These are phyloP conservation scores for Dysphania ambrosioides DNA, from an alignment of 148 eudicot species.

Conservation along the genomic window DNA sequence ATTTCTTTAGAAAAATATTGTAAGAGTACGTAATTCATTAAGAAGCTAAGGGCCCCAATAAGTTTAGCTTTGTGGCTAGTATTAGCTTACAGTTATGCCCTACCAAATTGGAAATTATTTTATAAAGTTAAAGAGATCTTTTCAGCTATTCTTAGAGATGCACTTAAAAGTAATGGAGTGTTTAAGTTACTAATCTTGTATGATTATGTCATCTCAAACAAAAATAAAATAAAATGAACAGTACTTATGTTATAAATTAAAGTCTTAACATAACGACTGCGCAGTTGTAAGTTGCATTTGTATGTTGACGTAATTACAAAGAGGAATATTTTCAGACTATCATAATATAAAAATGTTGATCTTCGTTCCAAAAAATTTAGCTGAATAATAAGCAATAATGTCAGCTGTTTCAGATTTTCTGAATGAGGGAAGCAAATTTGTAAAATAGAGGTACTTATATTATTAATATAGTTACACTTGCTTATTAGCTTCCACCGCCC, in stretches of 20 bases:
- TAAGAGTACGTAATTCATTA: not conserved
- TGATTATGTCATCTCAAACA: constrained; percentile 3
- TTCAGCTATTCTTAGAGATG: constrained; percentile 26
- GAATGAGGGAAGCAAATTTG: not conserved
- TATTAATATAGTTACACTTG: not conserved
- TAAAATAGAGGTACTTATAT: not conserved
- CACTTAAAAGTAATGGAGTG: constrained; percentile 16
- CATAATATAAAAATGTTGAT: not conserved
- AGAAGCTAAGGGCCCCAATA: constrained; percentile 7
- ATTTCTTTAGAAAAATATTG: not conserved
- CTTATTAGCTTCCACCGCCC: constrained; percentile 5
- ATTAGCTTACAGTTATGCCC: constrained; percentile 11
- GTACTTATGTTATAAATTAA: not conserved
- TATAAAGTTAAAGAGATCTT: constrained; percentile 19
- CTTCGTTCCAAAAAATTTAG: not conserved
- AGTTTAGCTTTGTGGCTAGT: constrained; percentile 22
- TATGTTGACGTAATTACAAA: not conserved
- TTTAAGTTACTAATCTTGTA: not conserved
- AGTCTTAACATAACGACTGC: not conserved
- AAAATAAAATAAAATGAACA: not conserved
- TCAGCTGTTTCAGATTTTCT: constrained; percentile 22
- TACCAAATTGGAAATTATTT: constrained; percentile 19
- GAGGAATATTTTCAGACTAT: not conserved
- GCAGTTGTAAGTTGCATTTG: not conserved
- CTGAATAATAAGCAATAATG: not conserved